Base-by-base conservation (phyloP, 192 early-diverging fungal species). In the Coemansia umbellata region DNA sequence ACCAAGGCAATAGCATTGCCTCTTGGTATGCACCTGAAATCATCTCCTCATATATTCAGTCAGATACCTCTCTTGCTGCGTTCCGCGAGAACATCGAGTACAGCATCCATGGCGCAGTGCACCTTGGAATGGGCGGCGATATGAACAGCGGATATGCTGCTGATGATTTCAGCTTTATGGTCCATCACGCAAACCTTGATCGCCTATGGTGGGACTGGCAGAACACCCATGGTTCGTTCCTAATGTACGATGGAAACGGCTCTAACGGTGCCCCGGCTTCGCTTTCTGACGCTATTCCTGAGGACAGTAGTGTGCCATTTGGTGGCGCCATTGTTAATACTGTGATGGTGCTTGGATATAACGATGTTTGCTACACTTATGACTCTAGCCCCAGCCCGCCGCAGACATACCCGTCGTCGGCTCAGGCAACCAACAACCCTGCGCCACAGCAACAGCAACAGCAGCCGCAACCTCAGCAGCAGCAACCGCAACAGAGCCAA, bases 191-290 rank as follows among this genome's bases (percentile, higher is more conserved):
- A 22, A 73, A 73, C 30, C 41, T 80, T 9, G 78, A 80, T 50
- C 58, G 66, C 14, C 59, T 80, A 66, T 80, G 78, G 78, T 63
- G 59, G 58, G 69, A 76, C 56, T 80, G 78, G 78, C 78, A 80
- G 51, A 72, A 66, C 62, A 42, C 30, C 1, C 60, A 74, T 42
- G 43, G 51, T 31, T 31, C 49, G 28, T 78, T 57, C 47, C 8
- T 61, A 15, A 66, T 58, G 53, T 68, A 72, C 36, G 75, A 78
- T 32, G 69, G 75, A 15, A 51, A 53, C 11, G 64, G 63, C 18
- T 26, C 43, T 14, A 37, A 52, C 6, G 58, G 58, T 30, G 53
- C 60, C 19, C 48, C 66, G 0, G 66, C 69, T 0, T 47, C 59
- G 22, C 54, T 78, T 17, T 49, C 50, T 8, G 67, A 70, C 40